Evolutionary conservation across 2,329 filamentous ascomycete genomes (phyloP).

Genomic region (Diaporthe batatas): DNA sequence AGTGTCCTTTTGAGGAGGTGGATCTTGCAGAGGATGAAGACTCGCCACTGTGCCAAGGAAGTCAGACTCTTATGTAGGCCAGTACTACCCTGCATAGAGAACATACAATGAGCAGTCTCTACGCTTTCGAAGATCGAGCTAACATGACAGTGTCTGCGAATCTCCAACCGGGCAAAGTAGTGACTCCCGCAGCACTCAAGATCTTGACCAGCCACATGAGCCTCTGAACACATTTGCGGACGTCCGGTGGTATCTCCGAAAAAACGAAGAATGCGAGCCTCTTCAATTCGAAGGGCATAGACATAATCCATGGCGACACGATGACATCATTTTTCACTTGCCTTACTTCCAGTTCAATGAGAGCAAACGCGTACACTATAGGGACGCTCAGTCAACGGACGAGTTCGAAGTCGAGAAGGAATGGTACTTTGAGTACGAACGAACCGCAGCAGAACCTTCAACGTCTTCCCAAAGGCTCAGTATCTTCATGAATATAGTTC

Average conservation of each 20-base stretch:
- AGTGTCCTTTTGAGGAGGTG: background rate
- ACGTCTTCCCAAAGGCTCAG: background rate
- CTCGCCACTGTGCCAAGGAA: background rate
- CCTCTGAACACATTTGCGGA: background rate
- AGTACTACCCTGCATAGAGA: background rate
- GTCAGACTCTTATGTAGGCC: background rate
- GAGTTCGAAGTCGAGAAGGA: conserved; percentile 1
- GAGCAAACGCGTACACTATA: background rate
- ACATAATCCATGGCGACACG: background rate
- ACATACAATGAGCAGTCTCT: background rate
- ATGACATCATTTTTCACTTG: background rate
- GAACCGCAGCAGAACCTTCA: background rate
- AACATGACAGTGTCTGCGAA: background rate
- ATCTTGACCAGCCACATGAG: background rate
- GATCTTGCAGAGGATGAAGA: background rate
- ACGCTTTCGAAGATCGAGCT: background rate
- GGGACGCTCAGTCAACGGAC: background rate
- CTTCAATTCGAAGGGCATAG: conserved; percentile 1
- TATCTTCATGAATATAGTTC: background rate
- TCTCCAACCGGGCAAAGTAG: background rate
- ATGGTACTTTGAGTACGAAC: background rate
- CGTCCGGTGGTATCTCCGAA: background rate
- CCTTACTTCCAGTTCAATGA: background rate
- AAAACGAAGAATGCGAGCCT: background rate
- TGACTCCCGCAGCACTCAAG: background rate